Base-by-base conservation (phyloP, 768 basidiomycete genomes). In the Nevesoporus exiguus region DNA sequence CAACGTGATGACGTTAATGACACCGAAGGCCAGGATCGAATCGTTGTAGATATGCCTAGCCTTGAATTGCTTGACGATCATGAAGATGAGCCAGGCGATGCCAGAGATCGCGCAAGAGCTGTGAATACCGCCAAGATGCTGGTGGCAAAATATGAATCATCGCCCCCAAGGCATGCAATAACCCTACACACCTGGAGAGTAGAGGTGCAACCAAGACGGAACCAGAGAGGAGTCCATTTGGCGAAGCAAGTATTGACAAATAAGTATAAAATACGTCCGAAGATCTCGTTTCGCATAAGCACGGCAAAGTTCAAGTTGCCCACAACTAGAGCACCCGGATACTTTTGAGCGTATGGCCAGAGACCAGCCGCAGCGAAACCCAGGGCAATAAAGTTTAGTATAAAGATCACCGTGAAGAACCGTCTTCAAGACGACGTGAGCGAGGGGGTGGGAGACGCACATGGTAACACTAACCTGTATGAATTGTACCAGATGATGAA, bases 101-200 rank as follows among this genome's bases (percentile, higher is more conserved):
- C 84, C 86, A 19, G 87, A 86, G 29, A 82, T 63, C 1, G 86
- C 86, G 61, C 88, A 90, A 21, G 86, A 87, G 46, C 82, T 83
- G 63, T 91, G 88, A 60, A 90, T 87, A 17, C 88, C 88, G 14
- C 88, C 89, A 29, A 91, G 80, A 69, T 91, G 89, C 79, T 84
- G 66, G 30, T 50, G 47, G 31, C 48, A 48, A 50, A 30, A 39
- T n/a, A 29, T 66, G 33, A 61, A 36, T 21, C 31, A 34, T 45
- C 36, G 54, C 25, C 47, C 47, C 29, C 6, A 37, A 22, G 33
- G 2, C 25, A 9, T 7, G 30, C 19, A 3, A 17, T 24, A 22
- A 47, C 19, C 31, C 10, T 6, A 51, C 66, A 34, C 58, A 82
- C 84, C 76, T 86, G 85, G 37, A 88, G 77, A 10, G 84, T 80